Percentiles rank a stretch among this genome's conserved stretches.
phyloP scores from a whole-genome alignment of 805 yeast genomes.

The Vanderwaltozyma tropicalis region DNA sequence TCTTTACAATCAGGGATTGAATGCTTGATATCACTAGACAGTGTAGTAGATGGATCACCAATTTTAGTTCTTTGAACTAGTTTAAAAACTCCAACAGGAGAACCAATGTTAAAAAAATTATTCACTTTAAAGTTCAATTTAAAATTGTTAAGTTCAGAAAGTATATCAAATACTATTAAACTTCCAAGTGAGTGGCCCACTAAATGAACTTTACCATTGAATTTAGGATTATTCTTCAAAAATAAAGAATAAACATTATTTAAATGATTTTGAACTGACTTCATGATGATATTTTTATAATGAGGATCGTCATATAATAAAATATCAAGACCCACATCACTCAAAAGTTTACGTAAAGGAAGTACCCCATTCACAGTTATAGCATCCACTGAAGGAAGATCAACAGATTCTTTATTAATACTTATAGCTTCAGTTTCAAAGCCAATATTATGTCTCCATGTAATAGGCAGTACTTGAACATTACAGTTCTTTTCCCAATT shows the following conservation, averaged over 20 bases:
- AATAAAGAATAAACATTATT: conserved; percentile 53
- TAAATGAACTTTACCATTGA: conserved; percentile 72
- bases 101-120: conserved; percentile 72
- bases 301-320: conserved; percentile 66
- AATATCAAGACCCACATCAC: conserved; percentile 80
- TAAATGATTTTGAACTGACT: conserved; percentile 50
- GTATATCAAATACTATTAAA: conserved; percentile 68
- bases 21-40: conserved; percentile 1
- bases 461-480: conserved; percentile 78
- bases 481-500: conserved; percentile 42
- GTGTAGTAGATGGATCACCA: conserved; percentile 28
- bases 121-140: conserved; percentile 59
- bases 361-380: conserved; percentile 70
- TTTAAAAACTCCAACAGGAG: conserved; percentile 83
- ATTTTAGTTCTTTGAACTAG: conserved; percentile 56
- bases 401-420: conserved; percentile 29
- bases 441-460: conserved; percentile 78
- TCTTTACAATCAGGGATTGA: conserved; percentile 51
- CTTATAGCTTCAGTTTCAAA: conserved; percentile 42
- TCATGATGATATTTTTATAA: conserved; percentile 51
- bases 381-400: conserved; percentile 54
- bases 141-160: conserved; percentile 39
- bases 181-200: conserved; percentile 92
- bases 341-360: conserved; percentile 66
- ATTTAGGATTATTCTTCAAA: conserved; percentile 53